Percentiles rank a stretch among this genome's conserved stretches.
Conservation (phyloP, 2,329 filamentous ascomycete genomes). For the Aspergillus sp. region DNA sequence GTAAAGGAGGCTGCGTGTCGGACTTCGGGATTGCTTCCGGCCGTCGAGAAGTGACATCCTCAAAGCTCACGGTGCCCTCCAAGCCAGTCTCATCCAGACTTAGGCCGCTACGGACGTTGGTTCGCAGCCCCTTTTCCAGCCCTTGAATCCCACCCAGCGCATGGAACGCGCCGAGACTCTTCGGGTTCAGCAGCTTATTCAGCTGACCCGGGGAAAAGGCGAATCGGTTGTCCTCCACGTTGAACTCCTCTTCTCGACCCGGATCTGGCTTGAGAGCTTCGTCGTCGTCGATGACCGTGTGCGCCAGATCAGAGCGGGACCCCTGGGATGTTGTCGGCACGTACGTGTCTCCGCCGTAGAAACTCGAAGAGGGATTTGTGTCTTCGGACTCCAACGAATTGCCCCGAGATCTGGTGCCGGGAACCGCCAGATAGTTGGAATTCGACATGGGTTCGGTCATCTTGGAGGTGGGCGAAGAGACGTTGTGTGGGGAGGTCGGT, state of each 20-base stretch:
- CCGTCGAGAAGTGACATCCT: constrained; percentile 53
- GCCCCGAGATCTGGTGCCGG: constrained; percentile 61
- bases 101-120: constrained; percentile 64
- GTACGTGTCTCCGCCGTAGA: constrained; percentile 56
- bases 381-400: constrained; percentile 65
- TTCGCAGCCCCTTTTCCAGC: constrained; percentile 70
- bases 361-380: constrained; percentile 52
- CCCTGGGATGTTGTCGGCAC: constrained; percentile 45
- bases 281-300: constrained; percentile 57
- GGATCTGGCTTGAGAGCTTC: constrained; percentile 68
- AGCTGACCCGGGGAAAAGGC: constrained; percentile 72
- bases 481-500: constrained; percentile 66
- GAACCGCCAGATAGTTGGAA: constrained; percentile 62
- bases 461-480: constrained; percentile 61
- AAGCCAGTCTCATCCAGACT: constrained; percentile 67
- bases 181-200: constrained; percentile 76
- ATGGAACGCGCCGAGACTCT: constrained; percentile 72
- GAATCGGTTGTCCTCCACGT: constrained; percentile 67
- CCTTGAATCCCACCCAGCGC: constrained; percentile 72
- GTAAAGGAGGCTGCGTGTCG: constrained; percentile 20
- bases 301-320: constrained; percentile 44
- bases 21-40: constrained; percentile 28
- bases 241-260: constrained; percentile 68
- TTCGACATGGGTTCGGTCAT: constrained; percentile 51
- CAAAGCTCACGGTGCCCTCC: constrained; percentile 66